Conservation (phyloP, 345 rosid species). For the Eutrema japonicum region DNA sequence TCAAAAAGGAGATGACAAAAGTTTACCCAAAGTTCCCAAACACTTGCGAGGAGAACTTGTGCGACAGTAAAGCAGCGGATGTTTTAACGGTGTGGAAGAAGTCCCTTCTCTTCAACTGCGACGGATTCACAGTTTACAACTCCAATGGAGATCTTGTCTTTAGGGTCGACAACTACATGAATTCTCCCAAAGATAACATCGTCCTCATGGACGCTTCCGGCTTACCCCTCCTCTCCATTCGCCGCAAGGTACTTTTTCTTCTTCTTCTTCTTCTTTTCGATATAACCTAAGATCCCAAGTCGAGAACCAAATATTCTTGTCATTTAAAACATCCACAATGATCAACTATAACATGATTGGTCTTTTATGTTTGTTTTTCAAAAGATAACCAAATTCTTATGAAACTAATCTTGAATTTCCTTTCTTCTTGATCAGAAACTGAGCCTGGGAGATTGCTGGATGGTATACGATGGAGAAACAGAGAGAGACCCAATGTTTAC, state of each 20-base stretch:
- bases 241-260: constrained; percentile 70
- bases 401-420: neutral
- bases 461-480: constrained; percentile 81
- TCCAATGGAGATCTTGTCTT: constrained; percentile 71
- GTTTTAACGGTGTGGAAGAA: constrained; percentile 91
- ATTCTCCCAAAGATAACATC: constrained; percentile 58
- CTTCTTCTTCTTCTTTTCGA: neutral
- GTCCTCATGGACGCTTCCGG: constrained; percentile 93
- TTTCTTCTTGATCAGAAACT: constrained; percentile 52
- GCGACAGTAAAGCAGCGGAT: constrained; percentile 36
- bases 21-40: constrained; percentile 60
- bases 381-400: neutral
- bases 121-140: constrained; percentile 90
- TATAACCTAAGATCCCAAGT: neutral
- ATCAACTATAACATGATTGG: neutral
- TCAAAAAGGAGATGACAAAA: constrained; percentile 58
- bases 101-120: constrained; percentile 89
- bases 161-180: constrained; percentile 87
- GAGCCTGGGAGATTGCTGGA: constrained; percentile 79
- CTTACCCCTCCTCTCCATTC: constrained; percentile 85
- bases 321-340: neutral
- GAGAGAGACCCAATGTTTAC: constrained; percentile 55
- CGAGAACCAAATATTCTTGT: neutral
- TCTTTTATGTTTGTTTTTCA: neutral
- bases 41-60: constrained; percentile 30